These are phyloP conservation scores for Diaporthe sp. DNA, from an alignment of 2,329 filamentous ascomycete species.

Conservation along the genomic window DNA sequence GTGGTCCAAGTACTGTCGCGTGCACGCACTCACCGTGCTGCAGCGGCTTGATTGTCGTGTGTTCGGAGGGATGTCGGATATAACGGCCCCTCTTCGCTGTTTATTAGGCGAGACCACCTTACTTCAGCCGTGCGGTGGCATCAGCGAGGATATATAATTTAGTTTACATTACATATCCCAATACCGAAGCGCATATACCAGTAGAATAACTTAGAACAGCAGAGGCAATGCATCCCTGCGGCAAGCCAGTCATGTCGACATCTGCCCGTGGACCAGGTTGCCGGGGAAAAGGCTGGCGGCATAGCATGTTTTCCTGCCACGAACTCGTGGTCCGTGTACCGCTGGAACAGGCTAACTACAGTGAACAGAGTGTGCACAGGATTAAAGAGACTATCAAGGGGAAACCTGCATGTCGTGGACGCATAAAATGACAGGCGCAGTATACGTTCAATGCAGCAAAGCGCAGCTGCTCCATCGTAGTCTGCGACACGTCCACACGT, in stretches of 20 bases:
- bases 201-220: neutral
- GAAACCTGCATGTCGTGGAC: neutral
- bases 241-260: neutral
- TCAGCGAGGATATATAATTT: neutral
- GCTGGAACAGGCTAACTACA: neutral
- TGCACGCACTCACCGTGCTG: neutral
- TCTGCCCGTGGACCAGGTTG: conserved; percentile 15
- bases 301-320: conserved; percentile 4
- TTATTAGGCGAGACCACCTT: neutral
- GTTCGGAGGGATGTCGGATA: neutral
- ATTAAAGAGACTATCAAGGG: neutral
- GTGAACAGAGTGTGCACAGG: neutral
- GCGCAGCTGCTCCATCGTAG: neutral
- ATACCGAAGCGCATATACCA: neutral
- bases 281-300: conserved; percentile 3
- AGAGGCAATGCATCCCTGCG: neutral
- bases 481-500: neutral
- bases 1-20: neutral
- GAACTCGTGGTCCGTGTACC: conserved; percentile 32
- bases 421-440: neutral
- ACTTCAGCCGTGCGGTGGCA: neutral
- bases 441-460: neutral
- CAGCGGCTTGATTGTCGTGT: neutral
- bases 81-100: neutral
- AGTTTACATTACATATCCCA: neutral